Percentiles rank a stretch among this genome's conserved stretches.
phyloP scores from a whole-genome alignment of 768 basidiomycete species.

The Mycena crocata region DNA sequence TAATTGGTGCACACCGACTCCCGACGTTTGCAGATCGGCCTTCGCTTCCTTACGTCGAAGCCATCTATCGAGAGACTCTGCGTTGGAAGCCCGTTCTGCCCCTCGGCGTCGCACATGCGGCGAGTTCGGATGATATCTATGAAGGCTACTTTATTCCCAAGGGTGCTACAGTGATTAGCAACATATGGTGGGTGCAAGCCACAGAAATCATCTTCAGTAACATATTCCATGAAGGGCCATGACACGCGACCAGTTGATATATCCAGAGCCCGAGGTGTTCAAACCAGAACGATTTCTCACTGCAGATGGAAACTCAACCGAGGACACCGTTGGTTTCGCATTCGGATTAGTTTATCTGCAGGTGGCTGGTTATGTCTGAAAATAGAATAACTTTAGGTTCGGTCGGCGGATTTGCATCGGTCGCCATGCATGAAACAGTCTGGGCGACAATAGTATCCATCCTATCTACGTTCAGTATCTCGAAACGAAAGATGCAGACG shows the following conservation, averaged over 20 bases:
- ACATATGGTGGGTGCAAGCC: constrained; percentile 45
- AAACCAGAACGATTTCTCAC: constrained; percentile 43
- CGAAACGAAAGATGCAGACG: constrained; percentile 28
- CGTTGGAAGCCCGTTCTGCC: constrained; percentile 30
- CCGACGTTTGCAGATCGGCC: constrained; percentile 43
- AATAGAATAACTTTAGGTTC: background rate
- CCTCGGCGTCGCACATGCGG: constrained; percentile 31
- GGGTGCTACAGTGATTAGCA: constrained; percentile 45
- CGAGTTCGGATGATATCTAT: constrained; percentile 43
- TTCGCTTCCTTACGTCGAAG: constrained; percentile 26
- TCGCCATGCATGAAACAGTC: constrained; percentile 8
- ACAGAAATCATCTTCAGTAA: background rate
- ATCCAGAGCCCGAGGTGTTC: constrained; percentile 43
- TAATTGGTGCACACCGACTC: constrained; percentile 42
- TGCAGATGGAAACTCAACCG: constrained; percentile 16
- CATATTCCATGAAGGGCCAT: constrained; percentile 27
- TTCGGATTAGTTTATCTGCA: constrained; percentile 14
- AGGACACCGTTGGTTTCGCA: constrained; percentile 18
- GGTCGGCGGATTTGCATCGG: constrained; percentile 24
- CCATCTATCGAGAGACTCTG: constrained; percentile 32
- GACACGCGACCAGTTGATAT: constrained; percentile 42
- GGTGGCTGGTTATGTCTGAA: background rate
- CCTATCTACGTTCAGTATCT: constrained; percentile 14
- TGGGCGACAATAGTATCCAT: constrained; percentile 19
- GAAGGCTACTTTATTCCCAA: constrained; percentile 47